Evolutionary conservation across 2,329 filamentous ascomycete genomes (phyloP).

Genomic region (Ophiostoma sp.): DNA sequence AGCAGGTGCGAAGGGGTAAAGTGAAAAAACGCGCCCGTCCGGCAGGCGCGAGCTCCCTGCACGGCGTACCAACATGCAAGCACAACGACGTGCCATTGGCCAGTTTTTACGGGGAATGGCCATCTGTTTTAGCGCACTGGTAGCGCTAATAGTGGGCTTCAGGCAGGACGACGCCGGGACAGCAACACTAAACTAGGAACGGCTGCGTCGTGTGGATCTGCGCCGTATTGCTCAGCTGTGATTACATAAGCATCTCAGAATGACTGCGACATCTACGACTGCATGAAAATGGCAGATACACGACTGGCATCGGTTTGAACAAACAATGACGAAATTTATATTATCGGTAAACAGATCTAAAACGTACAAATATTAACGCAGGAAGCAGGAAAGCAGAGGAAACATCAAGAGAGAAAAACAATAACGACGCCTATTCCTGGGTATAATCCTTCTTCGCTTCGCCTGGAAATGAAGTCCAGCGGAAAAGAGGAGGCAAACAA

Average conservation of each 20-base stretch:
- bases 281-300: not conserved
- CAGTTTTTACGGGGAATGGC: no score
- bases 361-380: not conserved
- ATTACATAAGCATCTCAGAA: not conserved
- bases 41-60: conserved; percentile 4
- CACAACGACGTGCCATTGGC: not conserved
- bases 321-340: not conserved
- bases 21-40: conserved; percentile 11
- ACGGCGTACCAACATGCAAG: not conserved
- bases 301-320: not conserved
- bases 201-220: not conserved
- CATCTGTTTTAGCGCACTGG: no score
- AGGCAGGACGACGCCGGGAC: not conserved
- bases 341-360: conserved; percentile 5
- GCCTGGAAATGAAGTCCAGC: not conserved
- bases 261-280: no score
- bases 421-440: conserved; percentile 10
- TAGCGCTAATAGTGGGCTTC: not conserved
- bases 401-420: not conserved
- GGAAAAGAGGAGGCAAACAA: not conserved
- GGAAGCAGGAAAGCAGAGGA: not conserved
- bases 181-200: conserved; percentile 2
- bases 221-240: not conserved
- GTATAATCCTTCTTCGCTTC: conserved; percentile 12
- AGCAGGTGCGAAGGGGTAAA: not conserved